phyloP scores from a whole-genome alignment of 805 yeast species.

The Lipomyces kockii region DNA sequence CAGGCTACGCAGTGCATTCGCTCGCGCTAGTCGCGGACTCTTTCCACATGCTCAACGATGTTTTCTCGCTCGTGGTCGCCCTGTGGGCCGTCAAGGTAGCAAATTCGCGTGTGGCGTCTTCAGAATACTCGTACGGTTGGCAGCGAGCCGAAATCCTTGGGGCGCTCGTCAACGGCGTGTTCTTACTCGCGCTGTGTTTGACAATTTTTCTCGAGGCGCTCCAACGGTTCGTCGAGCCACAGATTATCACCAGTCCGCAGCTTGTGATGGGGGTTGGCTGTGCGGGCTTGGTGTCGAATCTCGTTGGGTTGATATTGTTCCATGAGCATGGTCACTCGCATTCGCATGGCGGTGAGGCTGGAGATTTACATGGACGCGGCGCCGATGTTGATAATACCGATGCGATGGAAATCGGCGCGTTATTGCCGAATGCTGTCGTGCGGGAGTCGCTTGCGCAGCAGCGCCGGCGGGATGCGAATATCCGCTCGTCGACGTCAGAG shows the following conservation, averaged over 20 bases:
- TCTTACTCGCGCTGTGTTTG: conserved; percentile 86
- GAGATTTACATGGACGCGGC: conserved; percentile 43
- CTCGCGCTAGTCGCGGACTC: conserved; percentile 94
- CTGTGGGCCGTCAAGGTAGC: conserved; percentile 96
- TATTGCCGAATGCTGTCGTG: conserved; percentile 33
- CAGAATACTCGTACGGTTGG: conserved; percentile 95
- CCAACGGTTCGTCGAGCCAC: conserved; percentile 84
- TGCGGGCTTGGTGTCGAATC: conserved; percentile 80
- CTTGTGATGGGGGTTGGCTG: conserved; percentile 80
- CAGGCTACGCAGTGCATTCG: conserved; percentile 82
- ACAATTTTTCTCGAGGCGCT: conserved; percentile 91
- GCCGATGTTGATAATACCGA: conserved; percentile 25
- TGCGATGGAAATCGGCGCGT: conserved; percentile 31
- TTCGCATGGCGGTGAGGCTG: conserved; percentile 50
- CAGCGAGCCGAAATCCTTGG: conserved; percentile 97
- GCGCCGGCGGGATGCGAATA: conserved; percentile 22
- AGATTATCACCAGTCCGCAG: conserved; percentile 77
- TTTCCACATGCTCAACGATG: conserved; percentile 96
- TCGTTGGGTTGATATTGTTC: conserved; percentile 82
- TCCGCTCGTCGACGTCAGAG: conserved; percentile 10
- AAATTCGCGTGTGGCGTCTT: conserved; percentile 76
- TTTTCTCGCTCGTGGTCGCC: conserved; percentile 85
- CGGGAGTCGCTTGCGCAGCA: conserved; percentile 18
- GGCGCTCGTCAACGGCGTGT: conserved; percentile 92
- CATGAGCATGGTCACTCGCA: conserved; percentile 81